Base-by-base conservation (phyloP, 768 basidiomycete genomes). In the Rhizopogon roseolus region DNA sequence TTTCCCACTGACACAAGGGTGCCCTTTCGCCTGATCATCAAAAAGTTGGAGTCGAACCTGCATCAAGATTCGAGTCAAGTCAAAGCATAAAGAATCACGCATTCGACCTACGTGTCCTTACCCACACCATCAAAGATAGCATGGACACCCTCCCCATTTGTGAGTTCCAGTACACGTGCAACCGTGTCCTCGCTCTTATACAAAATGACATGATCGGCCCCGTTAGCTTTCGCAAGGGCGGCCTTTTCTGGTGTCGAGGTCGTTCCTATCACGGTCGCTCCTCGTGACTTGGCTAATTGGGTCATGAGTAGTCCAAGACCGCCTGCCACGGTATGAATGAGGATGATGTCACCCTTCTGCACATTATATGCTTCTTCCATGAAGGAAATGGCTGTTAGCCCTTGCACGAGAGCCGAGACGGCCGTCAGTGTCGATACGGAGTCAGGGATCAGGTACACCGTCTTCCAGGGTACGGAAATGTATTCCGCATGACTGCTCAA, bases 111-210 rank as follows among this genome's bases (percentile, higher is more conserved):
- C 81, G 94, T 98, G 66, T 93, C 90, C 74, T 90, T 95, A 1
- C 96, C 96, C n/a, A 99, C 93, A 28, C 96, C 96, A 62, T 99
- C 96, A 62, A 88, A 96, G 22, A 93, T 81, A 14, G 83, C 95
- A 57, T 96, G 81, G 5, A 93, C 90, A 14, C 92, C 90, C 59
- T 84, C 77, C 6, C 89, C 90, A 40, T 82, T 81, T 0, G 92
- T 93, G 51, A 93, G 69, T 61, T 88, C 84, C 51, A 86, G 66
- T 14, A 90, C 89, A 42, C 84, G 78, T 58, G 86, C 64, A 10
- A 90, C 86, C 0, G 86, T 86, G 55, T 91, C 79, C 62, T 91
- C 89, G 43, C 78, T 73, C 10, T 80, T 81, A 69, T 93, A 93
- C 39, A 94, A 66, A 56, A 98, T 85, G 46, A 97, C 92, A 64